Conservation (phyloP, 495 filamentous ascomycete genomes). For the Penicillium dipodomyicola region DNA sequence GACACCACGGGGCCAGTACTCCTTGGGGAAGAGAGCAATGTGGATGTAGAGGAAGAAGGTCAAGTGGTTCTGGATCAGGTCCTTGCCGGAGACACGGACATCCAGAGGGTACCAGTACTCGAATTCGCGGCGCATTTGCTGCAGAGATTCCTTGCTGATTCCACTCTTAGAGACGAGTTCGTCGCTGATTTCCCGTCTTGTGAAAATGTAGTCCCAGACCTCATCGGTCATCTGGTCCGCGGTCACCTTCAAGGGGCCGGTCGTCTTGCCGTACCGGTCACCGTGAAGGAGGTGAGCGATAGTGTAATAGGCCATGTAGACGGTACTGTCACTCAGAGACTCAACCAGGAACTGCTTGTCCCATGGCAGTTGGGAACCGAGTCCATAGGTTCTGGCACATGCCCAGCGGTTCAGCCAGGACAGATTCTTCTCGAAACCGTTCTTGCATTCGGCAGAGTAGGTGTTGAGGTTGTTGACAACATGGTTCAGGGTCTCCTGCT, state of each 20-base stretch:
- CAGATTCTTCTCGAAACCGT: conserved; percentile 79
- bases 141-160: conserved; percentile 68
- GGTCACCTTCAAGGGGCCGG: conserved; percentile 63
- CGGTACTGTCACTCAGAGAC: conserved; percentile 80
- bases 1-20: conserved; percentile 83
- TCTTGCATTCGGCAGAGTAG: conserved; percentile 73
- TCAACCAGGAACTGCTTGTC: conserved; percentile 90
- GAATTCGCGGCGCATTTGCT: conserved; percentile 82
- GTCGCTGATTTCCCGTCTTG: conserved; percentile 60
- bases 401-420: conserved; percentile 96
- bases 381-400: conserved; percentile 84
- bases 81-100: conserved; percentile 78
- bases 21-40: conserved; percentile 77
- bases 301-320: conserved; percentile 98
- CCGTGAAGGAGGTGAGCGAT: conserved; percentile 83
- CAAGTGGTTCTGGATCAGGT: conserved; percentile 84
- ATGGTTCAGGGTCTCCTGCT: conserved; percentile 65
- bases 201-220: conserved; percentile 94
- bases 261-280: conserved; percentile 72
- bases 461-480: conserved; percentile 76
- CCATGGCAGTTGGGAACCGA: conserved; percentile 96
- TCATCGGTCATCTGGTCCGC: conserved; percentile 92
- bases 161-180: conserved; percentile 59
- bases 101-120: conserved; percentile 97
- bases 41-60: conserved; percentile 98